Conservation (phyloP, 2,329 filamentous ascomycete genomes). For the Sclerotiophoma versabilis region DNA sequence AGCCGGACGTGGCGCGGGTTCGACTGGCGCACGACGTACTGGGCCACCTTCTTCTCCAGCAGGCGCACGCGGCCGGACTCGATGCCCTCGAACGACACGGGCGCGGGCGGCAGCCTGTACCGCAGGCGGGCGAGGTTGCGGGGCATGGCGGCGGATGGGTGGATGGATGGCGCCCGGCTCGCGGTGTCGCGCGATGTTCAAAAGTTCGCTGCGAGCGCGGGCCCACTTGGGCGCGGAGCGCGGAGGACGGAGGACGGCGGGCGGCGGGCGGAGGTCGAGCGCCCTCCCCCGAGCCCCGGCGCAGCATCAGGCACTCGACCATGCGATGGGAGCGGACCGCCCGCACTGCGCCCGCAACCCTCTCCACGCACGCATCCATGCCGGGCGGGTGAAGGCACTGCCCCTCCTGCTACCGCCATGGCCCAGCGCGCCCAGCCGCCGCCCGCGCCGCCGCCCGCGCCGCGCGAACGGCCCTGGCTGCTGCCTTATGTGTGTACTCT, state of each 20-base stretch:
- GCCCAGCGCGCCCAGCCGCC: conserved; percentile 6
- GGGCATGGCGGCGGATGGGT: conserved; percentile 34
- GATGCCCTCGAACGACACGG: conserved; percentile 25
- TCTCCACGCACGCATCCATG: not conserved
- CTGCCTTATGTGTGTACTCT: conserved; percentile 43
- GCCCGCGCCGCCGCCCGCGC: conserved; percentile 19
- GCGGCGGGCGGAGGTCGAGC: conserved; percentile 19
- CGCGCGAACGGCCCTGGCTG: conserved; percentile 49
- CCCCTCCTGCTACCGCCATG: conserved; percentile 1
- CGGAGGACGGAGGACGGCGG: not conserved
- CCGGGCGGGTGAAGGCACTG: not conserved
- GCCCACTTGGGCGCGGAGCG: conserved; percentile 1
- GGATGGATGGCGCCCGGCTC: no score
- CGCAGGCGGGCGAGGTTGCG: conserved; percentile 38
- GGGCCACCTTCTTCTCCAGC: conserved; percentile 24
- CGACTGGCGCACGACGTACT: conserved; percentile 35
- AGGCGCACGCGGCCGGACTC: conserved; percentile 8
- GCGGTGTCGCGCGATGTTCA: conserved; percentile 2
- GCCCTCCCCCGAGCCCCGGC: not conserved
- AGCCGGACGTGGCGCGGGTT: conserved; percentile 34
- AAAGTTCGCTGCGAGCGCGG: conserved; percentile 13
- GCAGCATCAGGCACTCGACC: conserved; percentile 5
- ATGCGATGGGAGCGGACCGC: conserved; percentile 20
- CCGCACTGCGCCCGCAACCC: conserved; percentile 2
- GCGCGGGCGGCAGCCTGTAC: conserved; percentile 29